Evolutionary conservation across 2,329 filamentous ascomycete genomes (phyloP).

Genomic region (Catunica adiposa): DNA sequence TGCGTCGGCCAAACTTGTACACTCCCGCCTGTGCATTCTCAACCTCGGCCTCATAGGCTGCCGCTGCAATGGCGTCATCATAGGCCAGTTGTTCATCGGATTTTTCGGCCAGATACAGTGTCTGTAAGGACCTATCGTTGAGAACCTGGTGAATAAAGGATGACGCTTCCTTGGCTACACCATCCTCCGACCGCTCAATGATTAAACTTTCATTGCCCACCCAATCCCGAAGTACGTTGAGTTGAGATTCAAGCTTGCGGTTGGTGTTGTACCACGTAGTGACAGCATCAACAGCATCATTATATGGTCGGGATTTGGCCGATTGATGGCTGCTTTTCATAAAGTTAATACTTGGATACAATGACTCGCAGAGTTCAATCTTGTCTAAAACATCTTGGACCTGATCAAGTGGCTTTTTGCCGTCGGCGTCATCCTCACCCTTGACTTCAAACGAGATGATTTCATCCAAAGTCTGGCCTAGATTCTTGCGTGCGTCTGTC

Average conservation of each 20-base stretch:
- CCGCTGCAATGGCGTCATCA: not conserved
- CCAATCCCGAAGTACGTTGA: constrained; percentile 84
- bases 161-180: constrained; percentile 54
- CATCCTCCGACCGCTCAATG: constrained; percentile 58
- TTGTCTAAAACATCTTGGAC: constrained; percentile 78
- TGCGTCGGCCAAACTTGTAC: not conserved
- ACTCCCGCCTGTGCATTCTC: too few species aligned
- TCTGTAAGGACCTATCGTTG: constrained; percentile 89
- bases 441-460: constrained; percentile 91
- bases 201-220: constrained; percentile 92
- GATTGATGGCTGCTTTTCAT: constrained; percentile 60
- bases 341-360: constrained; percentile 67
- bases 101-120: constrained; percentile 33
- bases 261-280: constrained; percentile 96
- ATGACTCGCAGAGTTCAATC: constrained; percentile 72
- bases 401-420: constrained; percentile 74
- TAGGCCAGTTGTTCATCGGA: not conserved
- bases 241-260: constrained; percentile 85
- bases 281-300: constrained; percentile 72
- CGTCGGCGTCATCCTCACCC: constrained; percentile 67
- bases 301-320: constrained; percentile 60
- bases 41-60: not conserved
- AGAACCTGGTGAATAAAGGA: constrained; percentile 88
- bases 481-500: constrained; percentile 60
- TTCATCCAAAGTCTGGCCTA: constrained; percentile 65